Conservation (phyloP, 2,329 filamentous ascomycete species). For the Thielaviopsis populi region DNA sequence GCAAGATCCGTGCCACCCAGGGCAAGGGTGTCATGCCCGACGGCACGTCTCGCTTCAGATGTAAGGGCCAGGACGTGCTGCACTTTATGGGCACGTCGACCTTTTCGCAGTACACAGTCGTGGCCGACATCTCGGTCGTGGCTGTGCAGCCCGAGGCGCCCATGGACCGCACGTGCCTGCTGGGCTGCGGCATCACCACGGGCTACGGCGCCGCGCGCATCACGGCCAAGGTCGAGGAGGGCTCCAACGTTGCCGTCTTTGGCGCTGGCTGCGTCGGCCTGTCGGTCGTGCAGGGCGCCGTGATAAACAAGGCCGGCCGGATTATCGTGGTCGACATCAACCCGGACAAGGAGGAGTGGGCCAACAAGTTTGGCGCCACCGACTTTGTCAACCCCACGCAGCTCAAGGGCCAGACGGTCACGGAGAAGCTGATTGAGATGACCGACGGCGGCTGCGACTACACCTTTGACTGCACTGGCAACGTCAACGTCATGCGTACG, state of each 20-base stretch:
- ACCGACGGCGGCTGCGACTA: constrained; percentile 97
- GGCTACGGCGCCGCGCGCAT: constrained; percentile 92
- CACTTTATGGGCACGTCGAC: constrained; percentile 99
- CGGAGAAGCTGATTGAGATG: constrained; percentile 90
- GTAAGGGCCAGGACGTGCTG: constrained; percentile 84
- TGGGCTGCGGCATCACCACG: constrained; percentile 96
- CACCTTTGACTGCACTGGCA: constrained; percentile 98
- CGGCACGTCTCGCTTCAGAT: constrained; percentile 85
- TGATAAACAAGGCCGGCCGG: constrained; percentile 63
- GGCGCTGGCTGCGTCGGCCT: constrained; percentile 93
- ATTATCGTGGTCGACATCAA: constrained; percentile 70
- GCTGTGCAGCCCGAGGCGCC: constrained; percentile 79
- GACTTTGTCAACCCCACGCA: constrained; percentile 91
- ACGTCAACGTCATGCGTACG: constrained; percentile 87
- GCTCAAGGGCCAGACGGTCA: constrained; percentile 58
- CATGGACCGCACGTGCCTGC: constrained; percentile 89
- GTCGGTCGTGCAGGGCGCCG: constrained; percentile 85
- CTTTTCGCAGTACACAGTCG: constrained; percentile 97
- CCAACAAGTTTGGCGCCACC: constrained; percentile 86
- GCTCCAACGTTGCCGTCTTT: constrained; percentile 80
- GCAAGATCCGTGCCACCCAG: constrained; percentile 95
- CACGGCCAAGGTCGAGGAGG: constrained; percentile 82
- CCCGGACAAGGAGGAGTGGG: constrained; percentile 79
- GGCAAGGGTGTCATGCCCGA: constrained; percentile 95
- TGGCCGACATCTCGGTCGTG: constrained; percentile 96